Conservation (phyloP, 2,329 filamentous ascomycete species). For the Colletotrichum aenigma region DNA sequence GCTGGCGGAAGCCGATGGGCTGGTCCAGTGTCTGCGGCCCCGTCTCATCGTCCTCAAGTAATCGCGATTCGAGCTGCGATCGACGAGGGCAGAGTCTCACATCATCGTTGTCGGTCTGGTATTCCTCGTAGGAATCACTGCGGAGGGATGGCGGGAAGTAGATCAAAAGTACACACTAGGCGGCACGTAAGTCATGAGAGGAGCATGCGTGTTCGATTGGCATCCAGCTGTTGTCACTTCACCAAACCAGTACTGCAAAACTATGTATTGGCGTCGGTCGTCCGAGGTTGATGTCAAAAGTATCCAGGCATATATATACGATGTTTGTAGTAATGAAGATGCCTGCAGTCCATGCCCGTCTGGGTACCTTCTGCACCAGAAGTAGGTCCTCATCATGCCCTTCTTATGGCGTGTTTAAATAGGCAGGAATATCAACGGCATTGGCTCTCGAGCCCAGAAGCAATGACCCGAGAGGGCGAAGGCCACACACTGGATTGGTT, state of each 20-base stretch:
- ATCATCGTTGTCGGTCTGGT: not conserved
- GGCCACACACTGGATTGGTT: not conserved
- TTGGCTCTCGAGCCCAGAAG: not conserved
- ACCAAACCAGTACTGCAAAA: not conserved
- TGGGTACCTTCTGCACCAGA: not conserved
- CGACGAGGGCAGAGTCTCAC: fast-evolving
- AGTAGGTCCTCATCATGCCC: not conserved
- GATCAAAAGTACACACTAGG: not conserved
- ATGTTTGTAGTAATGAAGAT: not conserved
- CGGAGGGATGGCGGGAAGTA: not conserved
- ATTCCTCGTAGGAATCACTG: not conserved
- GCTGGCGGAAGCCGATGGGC: not conserved
- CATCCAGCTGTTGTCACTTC: not conserved
- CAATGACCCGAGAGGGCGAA: too few relatives aligned
- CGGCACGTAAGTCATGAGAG: not conserved
- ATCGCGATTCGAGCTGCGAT: not conserved
- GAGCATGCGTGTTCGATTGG: not conserved
- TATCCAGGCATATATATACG: not conserved
- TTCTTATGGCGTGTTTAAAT: not conserved
- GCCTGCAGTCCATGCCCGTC: not conserved
- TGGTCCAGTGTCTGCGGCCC: too few relatives aligned
- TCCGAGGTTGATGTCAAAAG: not conserved
- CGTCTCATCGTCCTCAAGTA: not conserved
- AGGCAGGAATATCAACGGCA: not conserved
- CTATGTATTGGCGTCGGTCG: not conserved